Evolutionary conservation across 768 basidiomycete genomes (phyloP).

Genomic region (Russula foetens): DNA sequence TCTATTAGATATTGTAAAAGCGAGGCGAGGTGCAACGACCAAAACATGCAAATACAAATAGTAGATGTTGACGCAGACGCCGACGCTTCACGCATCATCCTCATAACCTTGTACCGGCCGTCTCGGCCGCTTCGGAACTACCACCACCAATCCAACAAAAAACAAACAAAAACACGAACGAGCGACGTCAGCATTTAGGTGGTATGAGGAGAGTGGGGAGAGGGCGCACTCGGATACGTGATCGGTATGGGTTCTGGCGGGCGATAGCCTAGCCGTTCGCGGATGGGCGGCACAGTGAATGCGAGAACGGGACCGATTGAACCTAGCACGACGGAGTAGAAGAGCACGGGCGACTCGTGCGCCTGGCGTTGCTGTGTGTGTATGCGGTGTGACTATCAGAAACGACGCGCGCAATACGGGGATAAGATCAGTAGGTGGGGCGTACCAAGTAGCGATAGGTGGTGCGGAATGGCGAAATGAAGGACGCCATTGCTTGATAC

Average conservation of each 20-base stretch:
- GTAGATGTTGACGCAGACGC: no score
- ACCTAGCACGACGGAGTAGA: constrained; percentile 77
- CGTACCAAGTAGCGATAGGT: constrained; percentile 38
- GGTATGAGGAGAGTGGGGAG: no score
- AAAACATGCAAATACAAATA: no score
- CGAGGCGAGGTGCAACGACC: no score
- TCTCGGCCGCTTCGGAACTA: constrained; percentile 68
- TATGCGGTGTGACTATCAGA: not conserved
- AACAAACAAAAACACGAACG: no score
- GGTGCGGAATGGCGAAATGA: constrained; percentile 39
- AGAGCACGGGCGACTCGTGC: constrained; percentile 86
- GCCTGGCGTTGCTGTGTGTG: constrained; percentile 71
- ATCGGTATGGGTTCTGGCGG: constrained; percentile 63
- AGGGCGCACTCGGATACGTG: constrained; percentile 67
- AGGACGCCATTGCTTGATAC: constrained; percentile 39
- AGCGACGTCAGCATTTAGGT: not conserved
- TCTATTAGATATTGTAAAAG: not conserved
- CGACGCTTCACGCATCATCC: constrained; percentile 34
- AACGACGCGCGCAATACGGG: not conserved
- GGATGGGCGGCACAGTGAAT: constrained; percentile 69
- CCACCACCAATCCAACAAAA: not conserved
- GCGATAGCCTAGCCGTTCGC: constrained; percentile 63
- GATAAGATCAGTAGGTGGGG: no score
- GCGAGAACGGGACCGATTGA: constrained; percentile 68
- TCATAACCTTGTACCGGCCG: constrained; percentile 68